These are phyloP conservation scores for Lactifluus rugatus DNA, from an alignment of 768 basidiomycete genomes.

Conservation along the genomic window DNA sequence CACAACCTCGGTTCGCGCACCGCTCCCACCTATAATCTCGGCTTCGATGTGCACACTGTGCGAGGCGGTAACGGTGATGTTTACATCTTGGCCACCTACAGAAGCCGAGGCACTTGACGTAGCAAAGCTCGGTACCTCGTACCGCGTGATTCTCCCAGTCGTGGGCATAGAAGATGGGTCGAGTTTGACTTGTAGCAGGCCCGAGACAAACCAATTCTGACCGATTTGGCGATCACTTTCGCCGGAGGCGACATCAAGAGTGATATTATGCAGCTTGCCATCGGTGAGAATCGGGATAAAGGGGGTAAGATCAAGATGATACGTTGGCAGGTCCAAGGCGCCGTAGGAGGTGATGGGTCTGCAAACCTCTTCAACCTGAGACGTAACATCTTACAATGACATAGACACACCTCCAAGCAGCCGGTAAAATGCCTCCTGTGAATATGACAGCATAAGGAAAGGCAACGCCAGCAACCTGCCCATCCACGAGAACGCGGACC, in stretches of 20 bases:
- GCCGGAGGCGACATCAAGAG: slow-evolving; percentile 64
- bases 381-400: slow-evolving; percentile 22
- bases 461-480: slow-evolving; percentile 42
- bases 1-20: not conserved
- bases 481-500: slow-evolving; percentile 50
- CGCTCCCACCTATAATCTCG: slow-evolving; percentile 29
- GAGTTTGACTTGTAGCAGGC: slow-evolving; percentile 47
- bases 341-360: slow-evolving; percentile 68
- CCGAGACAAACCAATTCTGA: slow-evolving; percentile 74
- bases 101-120: slow-evolving; percentile 35
- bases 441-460: slow-evolving; percentile 46
- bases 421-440: not conserved
- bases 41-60: slow-evolving; percentile 52
- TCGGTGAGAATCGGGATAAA: slow-evolving; percentile 40
- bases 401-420: not conserved
- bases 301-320: slow-evolving; percentile 68
- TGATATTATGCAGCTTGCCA: slow-evolving; percentile 54
- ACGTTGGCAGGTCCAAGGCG: slow-evolving; percentile 67
- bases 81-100: slow-evolving; percentile 36
- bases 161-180: slow-evolving; percentile 56
- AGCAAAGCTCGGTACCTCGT: slow-evolving; percentile 51
- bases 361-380: not conserved
- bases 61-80: slow-evolving; percentile 52
- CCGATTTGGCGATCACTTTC: slow-evolving; percentile 56
- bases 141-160: slow-evolving; percentile 54